These are phyloP conservation scores for Metarhizium album DNA, from an alignment of 2,329 filamentous ascomycete genomes.

Conservation along the genomic window DNA sequence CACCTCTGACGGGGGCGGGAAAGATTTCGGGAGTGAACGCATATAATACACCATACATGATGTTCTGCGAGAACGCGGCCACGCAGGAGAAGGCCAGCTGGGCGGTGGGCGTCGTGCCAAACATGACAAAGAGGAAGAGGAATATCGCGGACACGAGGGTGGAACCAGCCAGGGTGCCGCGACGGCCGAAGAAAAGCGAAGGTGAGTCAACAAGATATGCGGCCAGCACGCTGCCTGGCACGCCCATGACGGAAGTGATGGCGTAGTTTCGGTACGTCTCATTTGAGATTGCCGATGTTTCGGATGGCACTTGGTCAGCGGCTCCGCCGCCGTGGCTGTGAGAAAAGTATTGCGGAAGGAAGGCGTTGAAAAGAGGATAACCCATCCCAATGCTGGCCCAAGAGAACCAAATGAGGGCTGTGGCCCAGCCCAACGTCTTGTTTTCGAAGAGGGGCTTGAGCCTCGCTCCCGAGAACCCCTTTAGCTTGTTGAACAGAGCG, in stretches of 20 bases:
- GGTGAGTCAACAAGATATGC: slow-evolving; percentile 59
- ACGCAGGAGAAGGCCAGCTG: slow-evolving; percentile 58
- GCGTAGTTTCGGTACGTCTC: slow-evolving; percentile 69
- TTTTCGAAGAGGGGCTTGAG: slow-evolving; percentile 54
- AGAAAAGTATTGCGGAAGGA: slow-evolving; percentile 76
- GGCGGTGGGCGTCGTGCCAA: slow-evolving; percentile 42
- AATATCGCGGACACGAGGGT: slow-evolving; percentile 58
- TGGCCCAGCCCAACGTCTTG: slow-evolving; percentile 40
- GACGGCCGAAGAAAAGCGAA: slow-evolving; percentile 54
- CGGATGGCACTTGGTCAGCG: slow-evolving; percentile 12
- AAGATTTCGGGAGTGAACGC: slow-evolving; percentile 71
- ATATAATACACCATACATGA: slow-evolving; percentile 69
- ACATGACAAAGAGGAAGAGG: slow-evolving; percentile 54
- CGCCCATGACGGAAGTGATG: slow-evolving; percentile 66
- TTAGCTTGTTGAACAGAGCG: slow-evolving; percentile 48
- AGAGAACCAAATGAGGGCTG: slow-evolving; percentile 59
- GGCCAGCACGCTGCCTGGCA: slow-evolving; percentile 66
- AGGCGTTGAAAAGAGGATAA: slow-evolving; percentile 81
- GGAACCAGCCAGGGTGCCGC: slow-evolving; percentile 58
- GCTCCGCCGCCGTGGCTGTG: slow-evolving; percentile 33
- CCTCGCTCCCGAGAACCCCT: slow-evolving; percentile 55
- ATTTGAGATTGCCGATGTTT: slow-evolving; percentile 28
- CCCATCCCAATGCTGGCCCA: slow-evolving; percentile 80
- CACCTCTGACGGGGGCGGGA: slow-evolving; percentile 59
- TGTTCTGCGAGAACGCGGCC: slow-evolving; percentile 63